Evolutionary conservation across 345 rosid genomes (phyloP).

Genomic region (Raphanus raphanistrum): DNA sequence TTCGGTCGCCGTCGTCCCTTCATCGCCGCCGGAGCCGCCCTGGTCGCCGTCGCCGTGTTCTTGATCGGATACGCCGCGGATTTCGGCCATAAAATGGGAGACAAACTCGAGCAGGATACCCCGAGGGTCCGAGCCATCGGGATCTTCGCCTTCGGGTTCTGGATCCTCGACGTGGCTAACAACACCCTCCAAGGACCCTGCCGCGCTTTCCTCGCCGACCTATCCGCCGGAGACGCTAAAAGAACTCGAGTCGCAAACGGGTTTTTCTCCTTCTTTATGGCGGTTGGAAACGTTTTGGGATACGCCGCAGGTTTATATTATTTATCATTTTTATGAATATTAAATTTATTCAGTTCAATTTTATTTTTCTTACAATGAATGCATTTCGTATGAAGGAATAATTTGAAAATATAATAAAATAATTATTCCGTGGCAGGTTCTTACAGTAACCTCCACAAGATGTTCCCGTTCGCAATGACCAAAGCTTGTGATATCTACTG

Average conservation of each 20-base stretch:
- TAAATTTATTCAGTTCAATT: too few species aligned
- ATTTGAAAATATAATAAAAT: not conserved
- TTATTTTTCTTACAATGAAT: too few species aligned
- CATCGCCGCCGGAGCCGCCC: not conserved
- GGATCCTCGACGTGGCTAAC: not conserved
- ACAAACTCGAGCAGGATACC: not conserved
- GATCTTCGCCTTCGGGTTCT: not conserved
- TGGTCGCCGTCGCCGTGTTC: not conserved
- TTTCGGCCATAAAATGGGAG: not conserved
- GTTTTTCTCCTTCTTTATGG: not conserved
- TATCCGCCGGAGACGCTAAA: not conserved
- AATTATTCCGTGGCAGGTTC: not conserved
- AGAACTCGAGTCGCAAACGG: not conserved
- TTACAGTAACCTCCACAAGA: not conserved
- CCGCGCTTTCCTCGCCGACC: not conserved
- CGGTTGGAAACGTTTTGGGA: not conserved
- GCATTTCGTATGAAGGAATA: not conserved
- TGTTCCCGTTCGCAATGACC: not conserved
- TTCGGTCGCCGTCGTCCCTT: not conserved
- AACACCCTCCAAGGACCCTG: not conserved
- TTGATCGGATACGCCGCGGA: not conserved
- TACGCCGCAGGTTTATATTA: not conserved
- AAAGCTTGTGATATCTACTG: not conserved
- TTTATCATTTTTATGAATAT: not conserved
- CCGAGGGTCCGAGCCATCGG: not conserved